Evolutionary conservation across 2,329 filamentous ascomycete species (phyloP).

Genomic region (Endoconidiophora polonica): DNA sequence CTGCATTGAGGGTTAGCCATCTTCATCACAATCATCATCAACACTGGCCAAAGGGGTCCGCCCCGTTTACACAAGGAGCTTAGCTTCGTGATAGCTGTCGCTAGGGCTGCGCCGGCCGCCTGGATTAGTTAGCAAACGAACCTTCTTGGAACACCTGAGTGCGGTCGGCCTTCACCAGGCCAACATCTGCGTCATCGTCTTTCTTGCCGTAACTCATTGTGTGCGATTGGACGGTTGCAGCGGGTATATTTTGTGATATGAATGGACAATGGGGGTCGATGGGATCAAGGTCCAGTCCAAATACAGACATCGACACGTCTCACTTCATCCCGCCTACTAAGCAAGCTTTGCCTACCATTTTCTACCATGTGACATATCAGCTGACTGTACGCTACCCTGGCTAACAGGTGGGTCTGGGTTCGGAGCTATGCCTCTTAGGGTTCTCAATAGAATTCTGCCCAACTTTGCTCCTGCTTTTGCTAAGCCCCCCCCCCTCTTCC

Average conservation of each 20-base stretch:
- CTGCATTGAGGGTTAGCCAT: slow-evolving; percentile 30
- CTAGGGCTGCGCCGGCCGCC: slow-evolving; percentile 16
- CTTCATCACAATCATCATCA: neutral
- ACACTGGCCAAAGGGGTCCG: neutral
- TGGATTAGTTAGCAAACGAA: slow-evolving; percentile 26
- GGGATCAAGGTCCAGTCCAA: slow-evolving; percentile 8
- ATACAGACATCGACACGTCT: slow-evolving; percentile 13
- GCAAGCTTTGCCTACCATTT: neutral
- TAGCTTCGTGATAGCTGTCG: slow-evolving; percentile 16
- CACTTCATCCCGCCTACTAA: slow-evolving; percentile 2
- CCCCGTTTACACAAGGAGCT: slow-evolving; percentile 15
- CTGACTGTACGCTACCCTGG: neutral
- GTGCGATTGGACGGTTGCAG: slow-evolving; percentile 21
- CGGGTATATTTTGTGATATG: slow-evolving; percentile 1
- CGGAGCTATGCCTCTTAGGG: neutral
- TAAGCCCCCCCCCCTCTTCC: too few species aligned
- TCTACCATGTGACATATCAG: neutral
- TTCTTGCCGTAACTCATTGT: slow-evolving; percentile 97
- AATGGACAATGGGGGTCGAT: slow-evolving; percentile 1
- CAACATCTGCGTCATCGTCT: slow-evolving; percentile 90
- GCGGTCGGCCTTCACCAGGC: slow-evolving; percentile 91
- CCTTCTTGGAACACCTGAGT: slow-evolving; percentile 98
- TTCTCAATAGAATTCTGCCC: neutral
- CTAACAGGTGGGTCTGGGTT: neutral
- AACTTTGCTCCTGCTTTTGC: too few species aligned